Base-by-base conservation (phyloP, 495 filamentous ascomycete species). In the Poronia punctata region DNA sequence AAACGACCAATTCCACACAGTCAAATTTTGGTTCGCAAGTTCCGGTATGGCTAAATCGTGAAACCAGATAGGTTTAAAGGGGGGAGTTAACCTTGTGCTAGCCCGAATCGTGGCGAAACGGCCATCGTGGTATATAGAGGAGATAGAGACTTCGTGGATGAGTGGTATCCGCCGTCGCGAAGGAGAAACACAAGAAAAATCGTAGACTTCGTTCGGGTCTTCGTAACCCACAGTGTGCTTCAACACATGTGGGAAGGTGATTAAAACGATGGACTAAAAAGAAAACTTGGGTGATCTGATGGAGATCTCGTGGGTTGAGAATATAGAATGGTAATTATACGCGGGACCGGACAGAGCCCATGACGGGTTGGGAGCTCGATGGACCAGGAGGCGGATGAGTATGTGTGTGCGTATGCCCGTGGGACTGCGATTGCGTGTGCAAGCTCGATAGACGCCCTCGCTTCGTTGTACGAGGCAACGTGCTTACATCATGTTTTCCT, bases 401-500 rank as follows among this genome's bases (percentile, higher is more conserved):
- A 20, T 63, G 61, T 8, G n/a, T n/a, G n/a, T n/a, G n/a, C n/a
- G n/a, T n/a, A n/a, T n/a, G n/a, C n/a, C n/a, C n/a, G n/a, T n/a
- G n/a, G n/a, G 41, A 38, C 44, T 54, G 46, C 18, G 49, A 47
- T 43, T 53, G 45, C 0, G 48, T 27, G 35, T 51, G 58, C 11
- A 31, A 43, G 16, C 23, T 46, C 2, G 46, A 23, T 16, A 58
- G 41, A 19, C 67, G 65, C 28, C 62, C 56, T 31, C 65, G 65
- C 47, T 61, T 66, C 9, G 60, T 54, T 23, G 47, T 61, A 35
- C 65, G 62, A 18, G 63, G 56, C 49, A 82, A 53, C 29, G 71
- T 72, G 35, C 73, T 71, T 30, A 84, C 80, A 57, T 84, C 80
- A 52, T 86, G 82, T 68, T 86, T 89, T 48, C 87, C 84, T 89